Evolutionary conservation across 2,329 filamentous ascomycete species (phyloP).

Genomic region (Exophiala sideris): DNA sequence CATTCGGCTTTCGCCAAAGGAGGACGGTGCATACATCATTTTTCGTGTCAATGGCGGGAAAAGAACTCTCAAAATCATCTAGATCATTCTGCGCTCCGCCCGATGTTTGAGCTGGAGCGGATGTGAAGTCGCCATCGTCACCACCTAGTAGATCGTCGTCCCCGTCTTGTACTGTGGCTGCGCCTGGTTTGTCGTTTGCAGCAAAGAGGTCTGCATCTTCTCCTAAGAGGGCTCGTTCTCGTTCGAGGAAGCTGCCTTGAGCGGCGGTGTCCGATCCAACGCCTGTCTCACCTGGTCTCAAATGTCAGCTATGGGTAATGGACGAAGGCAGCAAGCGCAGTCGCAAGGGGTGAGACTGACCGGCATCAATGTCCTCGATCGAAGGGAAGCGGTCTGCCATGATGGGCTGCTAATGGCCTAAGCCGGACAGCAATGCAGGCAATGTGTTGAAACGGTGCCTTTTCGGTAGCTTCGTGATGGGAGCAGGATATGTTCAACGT

Average conservation of each 20-base stretch:
- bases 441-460: neutral
- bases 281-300: conserved; percentile 28
- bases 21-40: conserved; percentile 61
- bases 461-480: too few relatives aligned
- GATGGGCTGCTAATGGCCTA: conserved; percentile 4
- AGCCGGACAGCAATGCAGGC: neutral
- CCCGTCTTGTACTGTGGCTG: conserved; percentile 60
- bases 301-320: conserved; percentile 2
- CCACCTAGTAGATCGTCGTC: conserved; percentile 69
- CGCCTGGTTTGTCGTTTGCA: conserved; percentile 63
- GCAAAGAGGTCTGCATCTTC: conserved; percentile 92
- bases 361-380: conserved; percentile 70
- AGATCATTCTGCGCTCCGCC: conserved; percentile 44
- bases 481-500: too few relatives aligned
- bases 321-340: neutral
- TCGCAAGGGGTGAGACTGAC: conserved; percentile 33
- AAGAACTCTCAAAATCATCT: conserved; percentile 77
- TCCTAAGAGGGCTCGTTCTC: conserved; percentile 84
- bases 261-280: conserved; percentile 36
- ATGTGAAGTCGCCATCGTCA: conserved; percentile 38
- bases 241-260: conserved; percentile 79
- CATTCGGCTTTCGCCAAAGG: neutral
- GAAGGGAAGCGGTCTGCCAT: conserved; percentile 81
- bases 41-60: conserved; percentile 73
- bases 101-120: conserved; percentile 29